Evolutionary conservation across 2,329 filamentous ascomycete species (phyloP).

Genomic region (Xylariaceae sp.): DNA sequence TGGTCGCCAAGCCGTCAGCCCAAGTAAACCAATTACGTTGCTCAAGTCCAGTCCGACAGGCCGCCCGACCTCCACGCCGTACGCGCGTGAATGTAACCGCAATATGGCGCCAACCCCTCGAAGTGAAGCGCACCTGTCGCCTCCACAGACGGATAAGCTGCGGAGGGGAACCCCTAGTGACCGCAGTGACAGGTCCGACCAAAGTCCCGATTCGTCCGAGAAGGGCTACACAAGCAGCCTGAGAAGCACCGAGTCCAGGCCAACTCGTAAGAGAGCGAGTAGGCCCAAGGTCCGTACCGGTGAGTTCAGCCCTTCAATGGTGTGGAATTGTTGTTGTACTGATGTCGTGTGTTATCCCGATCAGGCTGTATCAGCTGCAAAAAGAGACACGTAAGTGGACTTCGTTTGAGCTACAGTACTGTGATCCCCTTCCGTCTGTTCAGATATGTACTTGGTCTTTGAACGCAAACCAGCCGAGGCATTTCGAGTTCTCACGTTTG

Average conservation of each 20-base stretch:
- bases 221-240: slow-evolving; percentile 9
- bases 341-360: slow-evolving; percentile 1
- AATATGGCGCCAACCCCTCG: slow-evolving; percentile 2
- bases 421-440: too few species aligned
- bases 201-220: slow-evolving; percentile 14
- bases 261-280: slow-evolving; percentile 20
- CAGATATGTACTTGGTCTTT: too few species aligned
- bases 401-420: too few species aligned
- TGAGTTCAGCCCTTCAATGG: slow-evolving; percentile 8
- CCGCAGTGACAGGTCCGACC: slow-evolving; percentile 11
- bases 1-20: too few species aligned
- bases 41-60: too few species aligned
- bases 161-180: slow-evolving; percentile 13
- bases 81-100: too few species aligned
- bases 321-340: slow-evolving; percentile 1
- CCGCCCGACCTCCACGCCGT: too few species aligned
- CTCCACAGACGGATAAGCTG: slow-evolving; percentile 7
- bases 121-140: slow-evolving; percentile 5
- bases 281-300: slow-evolving; percentile 23
- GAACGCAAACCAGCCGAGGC: too few species aligned
- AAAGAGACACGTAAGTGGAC: slow-evolving; percentile 17
- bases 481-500: too few species aligned
- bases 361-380: slow-evolving; percentile 22
- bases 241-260: slow-evolving; percentile 6
- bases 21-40: too few species aligned